Conservation (phyloP, 2,329 filamentous ascomycete species). For the Rosellinia necatrix region DNA sequence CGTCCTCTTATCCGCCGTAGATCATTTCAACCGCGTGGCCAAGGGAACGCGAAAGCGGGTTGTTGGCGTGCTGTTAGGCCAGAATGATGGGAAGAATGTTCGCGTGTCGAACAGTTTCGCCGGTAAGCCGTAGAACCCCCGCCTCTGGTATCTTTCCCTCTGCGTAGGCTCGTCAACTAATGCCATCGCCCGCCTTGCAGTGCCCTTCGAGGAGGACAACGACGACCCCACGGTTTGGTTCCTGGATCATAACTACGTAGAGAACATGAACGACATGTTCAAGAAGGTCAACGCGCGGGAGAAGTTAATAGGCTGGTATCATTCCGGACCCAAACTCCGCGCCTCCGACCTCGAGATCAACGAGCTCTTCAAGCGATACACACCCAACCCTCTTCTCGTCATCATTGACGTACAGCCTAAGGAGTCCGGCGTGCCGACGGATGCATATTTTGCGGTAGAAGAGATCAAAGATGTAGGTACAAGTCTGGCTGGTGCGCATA, state of each 20-base stretch:
- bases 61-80: constrained; percentile 90
- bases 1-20: constrained; percentile 95
- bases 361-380: constrained; percentile 99
- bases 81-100: constrained; percentile 95
- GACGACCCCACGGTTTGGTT: constrained; percentile 99
- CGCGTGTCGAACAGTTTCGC: constrained; percentile 99
- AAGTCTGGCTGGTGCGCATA: background rate
- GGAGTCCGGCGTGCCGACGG: constrained; percentile 95
- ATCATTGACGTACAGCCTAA: constrained; percentile 99
- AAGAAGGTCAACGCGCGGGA: constrained; percentile 99
- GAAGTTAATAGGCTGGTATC: constrained; percentile 99
- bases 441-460: constrained; percentile 98
- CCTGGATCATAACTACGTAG: constrained; percentile 98
- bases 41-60: constrained; percentile 87
- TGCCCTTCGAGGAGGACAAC: constrained; percentile 98
- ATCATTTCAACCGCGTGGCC: constrained; percentile 94
- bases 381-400: constrained; percentile 91
- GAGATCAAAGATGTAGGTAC: constrained; percentile 95
- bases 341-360: constrained; percentile 99
- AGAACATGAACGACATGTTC: constrained; percentile 99
- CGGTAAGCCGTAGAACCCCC: constrained; percentile 58
- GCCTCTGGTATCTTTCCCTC: background rate
- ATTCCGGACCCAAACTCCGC: constrained; percentile 94
- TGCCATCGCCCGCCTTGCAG: constrained; percentile 50
- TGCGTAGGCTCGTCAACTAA: constrained; percentile 21